Conservation (phyloP, 352 stramenopile species). For the Pythium aquatile region DNA sequence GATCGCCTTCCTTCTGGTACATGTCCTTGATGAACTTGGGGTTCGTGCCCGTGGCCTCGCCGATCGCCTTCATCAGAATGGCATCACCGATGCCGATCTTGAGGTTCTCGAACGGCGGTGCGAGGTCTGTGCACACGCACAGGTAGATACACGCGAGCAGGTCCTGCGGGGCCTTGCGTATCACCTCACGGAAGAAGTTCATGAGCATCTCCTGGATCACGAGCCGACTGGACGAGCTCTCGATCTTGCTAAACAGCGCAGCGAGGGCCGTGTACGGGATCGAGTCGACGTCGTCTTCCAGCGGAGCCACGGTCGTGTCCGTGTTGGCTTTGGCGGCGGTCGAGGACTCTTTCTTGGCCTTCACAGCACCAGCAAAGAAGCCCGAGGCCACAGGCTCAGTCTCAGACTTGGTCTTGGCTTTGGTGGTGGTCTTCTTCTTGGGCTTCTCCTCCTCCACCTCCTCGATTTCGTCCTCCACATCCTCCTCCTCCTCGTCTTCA, state of each 20-base stretch:
- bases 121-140: conserved; percentile 90
- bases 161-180: conserved; percentile 73
- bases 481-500: conserved; percentile 20
- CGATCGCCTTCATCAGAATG: conserved; percentile 97
- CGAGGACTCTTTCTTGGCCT: conserved; percentile 21
- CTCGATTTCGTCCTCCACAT: conserved; percentile 17
- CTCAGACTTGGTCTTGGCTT: not conserved
- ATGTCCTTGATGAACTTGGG: conserved; percentile 94
- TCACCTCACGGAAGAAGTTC: conserved; percentile 82
- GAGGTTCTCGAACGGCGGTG: conserved; percentile 95
- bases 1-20: conserved; percentile 96
- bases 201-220: conserved; percentile 87
- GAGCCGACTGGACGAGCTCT: conserved; percentile 65
- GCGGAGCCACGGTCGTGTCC: conserved; percentile 18
- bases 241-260: conserved; percentile 75
- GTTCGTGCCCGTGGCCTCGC: conserved; percentile 90
- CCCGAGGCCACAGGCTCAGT: not conserved
- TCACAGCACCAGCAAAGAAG: conserved; percentile 11
- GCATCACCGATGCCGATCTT: conserved; percentile 98
- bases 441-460: conserved; percentile 20
- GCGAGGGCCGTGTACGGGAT: conserved; percentile 63
- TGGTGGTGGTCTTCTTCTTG: conserved; percentile 15
- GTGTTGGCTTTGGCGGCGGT: conserved; percentile 20
- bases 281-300: conserved; percentile 6
- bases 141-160: conserved; percentile 91